Base-by-base conservation (phyloP, 83 land plant genomes). In the Picea engelmannii region DNA sequence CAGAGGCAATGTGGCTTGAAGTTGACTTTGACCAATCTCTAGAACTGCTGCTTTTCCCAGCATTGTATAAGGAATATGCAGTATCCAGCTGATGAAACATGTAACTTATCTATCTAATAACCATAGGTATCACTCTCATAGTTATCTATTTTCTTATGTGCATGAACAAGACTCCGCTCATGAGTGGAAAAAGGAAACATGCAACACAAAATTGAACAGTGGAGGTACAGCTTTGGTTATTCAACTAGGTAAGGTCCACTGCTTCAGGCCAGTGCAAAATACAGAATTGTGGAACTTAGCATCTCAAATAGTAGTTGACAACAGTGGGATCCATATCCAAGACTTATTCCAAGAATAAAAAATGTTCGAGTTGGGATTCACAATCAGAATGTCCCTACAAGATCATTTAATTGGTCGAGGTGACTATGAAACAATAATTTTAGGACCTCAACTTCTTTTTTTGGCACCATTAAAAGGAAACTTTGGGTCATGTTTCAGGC, bases 211-310 rank as follows among this genome's bases (percentile, higher is more conserved):
- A 69, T 38, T 52, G 20, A 69, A 44, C 42, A 69, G 5, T 38
- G 70, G 17, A 27, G 40, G 15, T 66, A 31, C 35, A 25, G 35
- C 17, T 66, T 27, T 24, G 70, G 16, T 15, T 25, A 66, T 27
- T 23, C 35, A 27, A 21, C 13, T 25, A 35, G 47, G 47, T 40
- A 0, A 16, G 27, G 58, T 38, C 25, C 1, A 12, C 35, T 35
- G 71, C 74, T 38, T 69, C 40, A 35, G 7, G 74, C 11, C 74
- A 69, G 74, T 69, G 40, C 58, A 52, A 52, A 52, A 69, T 16
- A 40, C 1, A 69, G 47, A 69, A 69, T 35, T 35, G 40, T 18
- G 5, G 47, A 69, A 12, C n/a, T 31, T 18, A 44, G 74, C 74
- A 69, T 69, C 74, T 69, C 47, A 38, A 18, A 69, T 69, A 40